Evolutionary conservation across 805 yeast species (phyloP).

Genomic region (Kurtzmaniella cleridarum): DNA sequence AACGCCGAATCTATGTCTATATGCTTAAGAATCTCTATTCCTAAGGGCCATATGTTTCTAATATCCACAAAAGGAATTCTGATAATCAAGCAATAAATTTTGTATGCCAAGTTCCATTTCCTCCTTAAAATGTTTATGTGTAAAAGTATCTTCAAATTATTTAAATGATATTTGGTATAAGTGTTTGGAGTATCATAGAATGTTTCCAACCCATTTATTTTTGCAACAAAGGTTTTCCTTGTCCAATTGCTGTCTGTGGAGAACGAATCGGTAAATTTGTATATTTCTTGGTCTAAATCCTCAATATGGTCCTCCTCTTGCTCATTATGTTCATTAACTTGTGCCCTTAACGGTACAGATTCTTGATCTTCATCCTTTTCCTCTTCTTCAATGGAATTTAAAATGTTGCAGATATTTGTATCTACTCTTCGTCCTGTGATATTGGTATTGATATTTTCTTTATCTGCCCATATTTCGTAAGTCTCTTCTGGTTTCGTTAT

Average conservation of each 20-base stretch:
- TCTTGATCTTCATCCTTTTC: neutral
- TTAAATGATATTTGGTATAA: conserved; percentile 20
- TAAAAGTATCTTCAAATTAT: conserved; percentile 38
- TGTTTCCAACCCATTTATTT: conserved; percentile 18
- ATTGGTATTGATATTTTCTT: conserved; percentile 11
- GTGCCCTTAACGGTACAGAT: neutral
- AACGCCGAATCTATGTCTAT: neutral
- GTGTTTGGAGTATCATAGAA: conserved; percentile 10
- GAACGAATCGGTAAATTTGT: conserved; percentile 10
- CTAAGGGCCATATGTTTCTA: conserved; percentile 58
- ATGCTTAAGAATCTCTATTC: conserved; percentile 46
- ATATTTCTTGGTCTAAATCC: conserved; percentile 3
- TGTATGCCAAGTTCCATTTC: conserved; percentile 55
- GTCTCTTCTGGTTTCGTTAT: conserved; percentile 24
- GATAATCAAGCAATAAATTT: conserved; percentile 44
- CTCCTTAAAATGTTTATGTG: conserved; percentile 42
- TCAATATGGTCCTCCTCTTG: conserved; percentile 5
- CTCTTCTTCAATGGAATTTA: no score
- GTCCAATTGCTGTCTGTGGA: conserved; percentile 15
- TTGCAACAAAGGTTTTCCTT: conserved; percentile 16
- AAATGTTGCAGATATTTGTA: no score
- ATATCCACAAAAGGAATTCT: conserved; percentile 48
- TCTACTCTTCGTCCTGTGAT: conserved; percentile 2
- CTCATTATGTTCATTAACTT: neutral
- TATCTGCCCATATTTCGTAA: conserved; percentile 28